A percentile compares a stretch with the other conserved stretches of the same genome.
These are phyloP conservation scores for Colletotrichum sp. DNA, from an alignment of 2,329 filamentous ascomycete genomes.

Conservation along the genomic window DNA sequence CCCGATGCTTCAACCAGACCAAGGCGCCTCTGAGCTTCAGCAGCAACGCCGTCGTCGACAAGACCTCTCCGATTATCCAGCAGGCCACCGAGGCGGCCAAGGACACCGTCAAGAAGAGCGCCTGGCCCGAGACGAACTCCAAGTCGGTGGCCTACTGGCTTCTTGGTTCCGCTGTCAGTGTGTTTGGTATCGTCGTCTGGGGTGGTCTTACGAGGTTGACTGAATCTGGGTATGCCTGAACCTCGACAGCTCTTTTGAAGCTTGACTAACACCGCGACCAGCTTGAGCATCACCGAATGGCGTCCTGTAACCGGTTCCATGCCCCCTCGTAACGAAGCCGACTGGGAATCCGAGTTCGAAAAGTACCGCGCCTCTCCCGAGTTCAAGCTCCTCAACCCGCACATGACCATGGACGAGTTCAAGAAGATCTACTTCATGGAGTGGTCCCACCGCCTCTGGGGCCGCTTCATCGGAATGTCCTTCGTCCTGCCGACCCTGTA, in stretches of 20 bases:
- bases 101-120: conserved; percentile 33
- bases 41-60: conserved; percentile 15
- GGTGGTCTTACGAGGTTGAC: conserved; percentile 93
- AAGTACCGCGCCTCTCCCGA: conserved; percentile 94
- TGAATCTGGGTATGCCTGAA: conserved; percentile 79
- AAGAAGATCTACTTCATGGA: conserved; percentile 99
- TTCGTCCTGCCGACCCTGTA: conserved; percentile 90
- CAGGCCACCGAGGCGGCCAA: conserved; percentile 10
- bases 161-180: conserved; percentile 86
- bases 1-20: conserved; percentile 39
- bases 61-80: not conserved
- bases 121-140: conserved; percentile 67
- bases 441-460: conserved; percentile 96
- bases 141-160: conserved; percentile 92
- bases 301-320: conserved; percentile 91
- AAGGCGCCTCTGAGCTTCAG: conserved; percentile 31
- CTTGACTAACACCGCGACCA: conserved; percentile 38
- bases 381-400: conserved; percentile 88
- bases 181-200: conserved; percentile 96
- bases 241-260: not conserved
- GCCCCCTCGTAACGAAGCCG: conserved; percentile 76
- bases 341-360: conserved; percentile 92
- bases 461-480: conserved; percentile 85
- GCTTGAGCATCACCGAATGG: conserved; percentile 99
- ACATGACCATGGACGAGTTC: conserved; percentile 93